Conservation (phyloP, 495 filamentous ascomycete species). For the Hyaloscypha finlandica region DNA sequence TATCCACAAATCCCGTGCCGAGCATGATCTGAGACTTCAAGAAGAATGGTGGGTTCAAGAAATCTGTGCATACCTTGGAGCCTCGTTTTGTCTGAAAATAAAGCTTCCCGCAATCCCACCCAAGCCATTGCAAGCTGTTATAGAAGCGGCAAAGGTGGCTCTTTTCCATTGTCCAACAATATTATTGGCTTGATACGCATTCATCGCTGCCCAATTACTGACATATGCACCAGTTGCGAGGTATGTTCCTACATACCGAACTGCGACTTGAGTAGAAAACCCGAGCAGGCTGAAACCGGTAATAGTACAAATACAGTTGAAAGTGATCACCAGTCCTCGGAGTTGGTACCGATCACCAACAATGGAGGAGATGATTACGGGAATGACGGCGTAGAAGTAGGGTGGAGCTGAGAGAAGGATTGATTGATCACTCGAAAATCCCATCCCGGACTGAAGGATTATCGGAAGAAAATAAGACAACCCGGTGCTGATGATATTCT, state of each 20-base stretch:
- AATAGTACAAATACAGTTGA: conserved; percentile 74
- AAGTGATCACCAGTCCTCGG: conserved; percentile 68
- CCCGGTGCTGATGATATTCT: conserved; percentile 70
- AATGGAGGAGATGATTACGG: conserved; percentile 68
- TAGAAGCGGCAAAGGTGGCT: conserved; percentile 66
- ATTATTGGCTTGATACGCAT: conserved; percentile 72
- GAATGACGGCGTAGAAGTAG: conserved; percentile 75
- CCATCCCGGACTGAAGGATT: conserved; percentile 71
- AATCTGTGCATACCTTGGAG: conserved; percentile 36
- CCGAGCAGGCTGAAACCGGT: conserved; percentile 74
- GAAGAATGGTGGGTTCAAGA: not conserved
- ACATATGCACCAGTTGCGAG: conserved; percentile 79
- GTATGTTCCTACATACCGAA: conserved; percentile 73
- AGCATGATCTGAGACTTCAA: not conserved
- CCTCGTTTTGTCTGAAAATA: conserved; percentile 68
- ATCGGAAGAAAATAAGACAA: conserved; percentile 73
- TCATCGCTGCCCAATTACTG: conserved; percentile 78
- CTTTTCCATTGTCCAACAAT: conserved; percentile 77
- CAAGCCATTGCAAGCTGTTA: conserved; percentile 71
- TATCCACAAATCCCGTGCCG: not conserved
- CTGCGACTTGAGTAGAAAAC: conserved; percentile 65
- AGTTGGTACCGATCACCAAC: conserved; percentile 66
- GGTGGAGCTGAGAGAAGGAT: conserved; percentile 76
- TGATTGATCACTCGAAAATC: conserved; percentile 63
- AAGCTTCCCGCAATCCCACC: conserved; percentile 77